Evolutionary conservation across 2,329 filamentous ascomycete genomes (phyloP), one percentile per base, ranked within the genome.

Genomic region (Periconia digitata): DNA sequence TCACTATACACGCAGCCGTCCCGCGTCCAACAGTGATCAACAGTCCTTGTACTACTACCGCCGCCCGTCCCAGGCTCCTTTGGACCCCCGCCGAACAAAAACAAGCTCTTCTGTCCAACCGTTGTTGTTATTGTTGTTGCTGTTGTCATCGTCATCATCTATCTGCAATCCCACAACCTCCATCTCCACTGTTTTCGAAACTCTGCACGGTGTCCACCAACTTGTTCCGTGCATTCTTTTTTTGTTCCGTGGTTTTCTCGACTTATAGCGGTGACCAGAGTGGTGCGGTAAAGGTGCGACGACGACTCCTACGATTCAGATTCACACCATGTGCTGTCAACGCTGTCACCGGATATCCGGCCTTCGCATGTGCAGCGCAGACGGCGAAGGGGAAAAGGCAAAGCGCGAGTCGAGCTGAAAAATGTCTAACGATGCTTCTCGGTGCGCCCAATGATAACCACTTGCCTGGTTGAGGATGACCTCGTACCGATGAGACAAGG

Each of bases 391-490:
- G 5, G n/a, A 32, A 12, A 4, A 32, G 27, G 27, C 27, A 32
- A 32, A 32, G 27, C 38, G 38, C 13, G 21, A 40, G 15, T 5
- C 7, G 21, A 40, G 22, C 42, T 54, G 27, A 50, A 46, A n/a
- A n/a, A 47, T 50, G 17, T 41, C 44, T 55, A 50, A 40, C 48
- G 45, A 51, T 54, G 49, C 51, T 54, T 15, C 46, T n/a, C 10
- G 4, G 32, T 10, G 21, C 18, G n/a, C 18, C n/a, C 35, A 37
- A 17, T 16, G 10, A 20, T 23, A 16, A n/a, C 16, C 32, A 16
- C 12, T n/a, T 36, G 22, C 32, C 32, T 20, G 3, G 20, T 23
- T n/a, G 34, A 17, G 16, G 6, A 44, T 5, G 18, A 12, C 15
- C 16, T 20, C 21, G 4, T 27, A 15, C 18, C 34, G 18, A 13